Evolutionary conservation across 2,329 filamentous ascomycete species (phyloP).

Genomic region (Talaromyces marneffei): DNA sequence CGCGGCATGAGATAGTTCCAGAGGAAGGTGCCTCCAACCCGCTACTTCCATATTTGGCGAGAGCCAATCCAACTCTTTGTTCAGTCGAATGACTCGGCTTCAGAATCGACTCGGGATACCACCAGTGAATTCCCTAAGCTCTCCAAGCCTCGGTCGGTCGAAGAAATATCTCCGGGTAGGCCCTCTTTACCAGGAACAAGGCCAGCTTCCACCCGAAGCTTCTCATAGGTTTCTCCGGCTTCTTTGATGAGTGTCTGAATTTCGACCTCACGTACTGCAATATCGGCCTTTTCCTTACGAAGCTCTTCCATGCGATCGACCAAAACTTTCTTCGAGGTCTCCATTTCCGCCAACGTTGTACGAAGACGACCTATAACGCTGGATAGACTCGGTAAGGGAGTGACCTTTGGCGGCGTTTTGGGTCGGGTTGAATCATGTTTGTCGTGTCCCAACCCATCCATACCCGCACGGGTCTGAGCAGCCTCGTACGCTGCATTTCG

Average conservation of each 20-base stretch:
- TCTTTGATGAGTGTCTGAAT: conserved; percentile 76
- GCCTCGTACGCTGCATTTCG: conserved; percentile 76
- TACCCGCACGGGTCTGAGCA: conserved; percentile 78
- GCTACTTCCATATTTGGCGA: neutral
- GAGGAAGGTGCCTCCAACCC: neutral
- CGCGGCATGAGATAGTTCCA: neutral
- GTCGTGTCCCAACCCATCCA: conserved; percentile 59
- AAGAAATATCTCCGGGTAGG: conserved; percentile 24
- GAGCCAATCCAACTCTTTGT: neutral
- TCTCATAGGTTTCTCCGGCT: conserved; percentile 66
- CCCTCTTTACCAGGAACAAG: conserved; percentile 23
- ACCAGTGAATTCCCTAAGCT: conserved; percentile 31
- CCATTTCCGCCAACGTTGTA: conserved; percentile 57
- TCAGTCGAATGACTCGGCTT: conserved; percentile 19
- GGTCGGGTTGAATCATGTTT: conserved; percentile 32
- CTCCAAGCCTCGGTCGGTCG: conserved; percentile 33
- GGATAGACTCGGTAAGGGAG: conserved; percentile 67
- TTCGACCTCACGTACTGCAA: conserved; percentile 65
- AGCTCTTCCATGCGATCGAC: conserved; percentile 60
- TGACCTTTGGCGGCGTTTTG: conserved; percentile 66
- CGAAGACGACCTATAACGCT: conserved; percentile 62
- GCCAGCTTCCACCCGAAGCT: conserved; percentile 45
- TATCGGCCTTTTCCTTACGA: conserved; percentile 61
- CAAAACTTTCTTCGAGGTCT: conserved; percentile 56
- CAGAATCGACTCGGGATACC: conserved; percentile 23